Base-by-base conservation (phyloP, 768 basidiomycete genomes). In the Hericium erinaceus region DNA sequence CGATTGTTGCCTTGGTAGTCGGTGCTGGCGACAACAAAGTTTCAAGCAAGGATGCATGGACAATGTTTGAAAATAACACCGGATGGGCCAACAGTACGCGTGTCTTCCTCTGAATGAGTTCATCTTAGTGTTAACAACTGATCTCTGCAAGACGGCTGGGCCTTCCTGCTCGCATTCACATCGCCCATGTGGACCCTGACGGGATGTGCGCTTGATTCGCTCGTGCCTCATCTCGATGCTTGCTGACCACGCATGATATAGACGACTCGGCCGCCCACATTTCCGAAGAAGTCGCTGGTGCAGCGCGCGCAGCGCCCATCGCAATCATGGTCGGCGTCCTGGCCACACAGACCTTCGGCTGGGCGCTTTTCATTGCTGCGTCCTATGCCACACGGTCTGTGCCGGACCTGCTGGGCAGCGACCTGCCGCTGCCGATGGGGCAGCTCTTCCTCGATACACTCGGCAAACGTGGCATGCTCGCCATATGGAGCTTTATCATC, bases 161-260 rank as follows among this genome's bases (percentile, higher is more conserved):
- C 85, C 1, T 88, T 88, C 67, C 73, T 87, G 60, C 66, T 88
- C 48, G 76, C 87, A 0, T 87, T 89, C 65, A 86, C 85, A 0
- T 74, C 87, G 1, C 83, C 85, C 0, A 88, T 88, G 87, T 88
- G 86, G 86, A 87, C 85, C 3, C 69, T 89, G 56, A 88, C 87
- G 2, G 87, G 86, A 59, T 89, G 86, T 87, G 56, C n/a, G 44
- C 2, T 33, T 8, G 9, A 63, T 83, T 69, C 24, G 5, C 41
- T 46, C 20, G 2, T 38, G 16, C 5, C 9, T 15, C 59, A 2
- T 4, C 3, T 20, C 53, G 3, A 22, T 50, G 18, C 15, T 20
- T 22, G 9, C 9, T 16, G 15, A n/a, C 20, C 60, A 58, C 53
- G 44, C 59, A 13, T 8, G 52, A 24, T 39, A 12, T 60, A 87